Conservation (phyloP, 2,329 filamentous ascomycete genomes). For the Aspergillus unguis region DNA sequence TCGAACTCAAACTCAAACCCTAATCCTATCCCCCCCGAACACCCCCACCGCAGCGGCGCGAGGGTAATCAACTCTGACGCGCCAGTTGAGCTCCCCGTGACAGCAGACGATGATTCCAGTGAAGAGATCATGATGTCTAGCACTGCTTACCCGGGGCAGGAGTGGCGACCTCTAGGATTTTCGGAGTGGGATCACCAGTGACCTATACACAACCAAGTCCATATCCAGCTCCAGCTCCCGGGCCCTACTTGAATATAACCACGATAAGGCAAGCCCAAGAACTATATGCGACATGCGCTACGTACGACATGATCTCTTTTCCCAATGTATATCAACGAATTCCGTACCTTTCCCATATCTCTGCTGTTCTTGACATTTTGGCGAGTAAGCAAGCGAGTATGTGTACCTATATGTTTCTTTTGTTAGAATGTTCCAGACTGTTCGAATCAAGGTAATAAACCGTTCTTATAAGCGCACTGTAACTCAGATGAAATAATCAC, state of each 20-base stretch:
- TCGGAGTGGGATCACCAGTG: conserved; percentile 16
- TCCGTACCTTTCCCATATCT: not conserved
- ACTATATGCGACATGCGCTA: not conserved
- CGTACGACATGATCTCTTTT: not conserved
- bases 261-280: not conserved
- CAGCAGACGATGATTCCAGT: conserved; percentile 35
- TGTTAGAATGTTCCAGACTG: not conserved
- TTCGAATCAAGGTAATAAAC: not conserved
- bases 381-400: conserved; percentile 2
- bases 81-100: conserved; percentile 35
- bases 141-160: conserved; percentile 49
- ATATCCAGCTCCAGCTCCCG: too few relatives aligned
- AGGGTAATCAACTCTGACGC: conserved; percentile 22
- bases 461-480: too few relatives aligned
- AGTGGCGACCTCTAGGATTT: conserved; percentile 40
- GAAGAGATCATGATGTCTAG: conserved; percentile 49
- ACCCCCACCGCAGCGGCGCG: conserved; percentile 23
- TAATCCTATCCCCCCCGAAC: conserved; percentile 2
- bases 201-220: not conserved
- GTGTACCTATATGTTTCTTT: conserved; percentile 1
- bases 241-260: not conserved
- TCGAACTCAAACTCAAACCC: not conserved
- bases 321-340: not conserved
- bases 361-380: conserved; percentile 7
- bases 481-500: too few relatives aligned